A percentile compares a stretch with the other conserved stretches of the same genome.
Evolutionary conservation across 1,284 basidiomycete species (phyloP).

Genomic region (Paramarasmius palmivorus): DNA sequence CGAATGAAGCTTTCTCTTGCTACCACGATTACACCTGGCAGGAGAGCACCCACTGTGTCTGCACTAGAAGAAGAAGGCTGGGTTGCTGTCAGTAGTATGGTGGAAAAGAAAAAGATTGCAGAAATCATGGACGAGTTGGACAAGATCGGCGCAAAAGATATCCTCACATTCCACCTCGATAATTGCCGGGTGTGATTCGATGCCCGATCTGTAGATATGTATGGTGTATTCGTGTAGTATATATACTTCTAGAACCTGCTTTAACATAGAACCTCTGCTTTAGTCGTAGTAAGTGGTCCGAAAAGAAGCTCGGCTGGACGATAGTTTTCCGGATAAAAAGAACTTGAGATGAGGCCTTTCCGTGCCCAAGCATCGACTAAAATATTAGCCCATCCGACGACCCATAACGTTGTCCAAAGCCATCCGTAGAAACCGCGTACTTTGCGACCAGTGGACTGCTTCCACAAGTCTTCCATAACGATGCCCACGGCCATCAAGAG

Average conservation of each 20-base stretch:
- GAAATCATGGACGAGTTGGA: conserved; percentile 90
- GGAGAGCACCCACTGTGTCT: conserved; percentile 88
- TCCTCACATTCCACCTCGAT: conserved; percentile 87
- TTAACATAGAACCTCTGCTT: no score
- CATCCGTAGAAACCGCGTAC: conserved; percentile 48
- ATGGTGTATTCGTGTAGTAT: no score
- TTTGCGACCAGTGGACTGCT: conserved; percentile 35
- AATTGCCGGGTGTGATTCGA: conserved; percentile 85
- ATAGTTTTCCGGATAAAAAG: conserved; percentile 32
- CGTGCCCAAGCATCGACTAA: conserved; percentile 53
- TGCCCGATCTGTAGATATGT: not conserved
- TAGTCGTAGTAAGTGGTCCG: conserved; percentile 2
- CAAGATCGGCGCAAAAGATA: conserved; percentile 84
- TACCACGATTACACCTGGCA: conserved; percentile 81
- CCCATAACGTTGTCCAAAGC: conserved; percentile 50
- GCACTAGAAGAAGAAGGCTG: conserved; percentile 83
- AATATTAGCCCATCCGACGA: conserved; percentile 43
- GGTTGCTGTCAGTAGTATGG: conserved; percentile 94
- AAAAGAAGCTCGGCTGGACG: conserved; percentile 13
- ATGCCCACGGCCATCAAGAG: conserved; percentile 54
- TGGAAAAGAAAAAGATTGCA: conserved; percentile 84
- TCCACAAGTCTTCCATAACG: conserved; percentile 48
- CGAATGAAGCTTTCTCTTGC: conserved; percentile 66
- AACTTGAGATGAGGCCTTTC: conserved; percentile 42
- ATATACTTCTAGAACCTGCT: no score